These are phyloP conservation scores for Geopyxis carbonaria DNA, from an alignment of 495 filamentous ascomycete species.

Conservation along the genomic window DNA sequence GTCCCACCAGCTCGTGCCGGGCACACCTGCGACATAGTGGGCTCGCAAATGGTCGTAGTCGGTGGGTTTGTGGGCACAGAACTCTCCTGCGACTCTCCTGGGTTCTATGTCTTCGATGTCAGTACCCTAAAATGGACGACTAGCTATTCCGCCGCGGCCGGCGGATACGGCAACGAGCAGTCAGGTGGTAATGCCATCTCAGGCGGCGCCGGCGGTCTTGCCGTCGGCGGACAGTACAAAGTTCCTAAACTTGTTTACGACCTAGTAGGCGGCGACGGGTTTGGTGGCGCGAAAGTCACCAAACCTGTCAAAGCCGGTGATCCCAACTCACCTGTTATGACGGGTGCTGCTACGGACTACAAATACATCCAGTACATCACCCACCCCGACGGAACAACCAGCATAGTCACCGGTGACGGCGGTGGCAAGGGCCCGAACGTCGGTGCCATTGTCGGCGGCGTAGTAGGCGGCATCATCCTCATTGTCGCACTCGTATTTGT, in stretches of 20 bases:
- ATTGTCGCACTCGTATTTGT: slow-evolving; percentile 41
- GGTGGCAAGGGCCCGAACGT: slow-evolving; percentile 28
- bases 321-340: slow-evolving; percentile 49
- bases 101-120: slow-evolving; percentile 53
- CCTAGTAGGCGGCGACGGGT: slow-evolving; percentile 43
- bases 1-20: slow-evolving; percentile 48
- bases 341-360: slow-evolving; percentile 41
- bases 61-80: slow-evolving; percentile 50
- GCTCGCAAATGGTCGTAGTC: slow-evolving; percentile 54
- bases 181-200: no score
- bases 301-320: slow-evolving; percentile 42
- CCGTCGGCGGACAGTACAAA: slow-evolving; percentile 38
- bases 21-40: slow-evolving; percentile 50
- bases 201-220: slow-evolving; percentile 39
- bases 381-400: slow-evolving; percentile 38
- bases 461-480: slow-evolving; percentile 43
- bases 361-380: slow-evolving; percentile 33
- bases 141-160: slow-evolving; percentile 37
- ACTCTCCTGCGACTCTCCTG: slow-evolving; percentile 48
- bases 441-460: slow-evolving; percentile 45
- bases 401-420: slow-evolving; percentile 25
- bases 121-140: slow-evolving; percentile 42
- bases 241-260: slow-evolving; percentile 45
- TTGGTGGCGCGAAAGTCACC: slow-evolving; percentile 50
- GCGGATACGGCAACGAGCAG: slow-evolving; percentile 28